Evolutionary conservation across 2,329 filamentous ascomycete genomes (phyloP).

Genomic region (Sarocladium oryzae): DNA sequence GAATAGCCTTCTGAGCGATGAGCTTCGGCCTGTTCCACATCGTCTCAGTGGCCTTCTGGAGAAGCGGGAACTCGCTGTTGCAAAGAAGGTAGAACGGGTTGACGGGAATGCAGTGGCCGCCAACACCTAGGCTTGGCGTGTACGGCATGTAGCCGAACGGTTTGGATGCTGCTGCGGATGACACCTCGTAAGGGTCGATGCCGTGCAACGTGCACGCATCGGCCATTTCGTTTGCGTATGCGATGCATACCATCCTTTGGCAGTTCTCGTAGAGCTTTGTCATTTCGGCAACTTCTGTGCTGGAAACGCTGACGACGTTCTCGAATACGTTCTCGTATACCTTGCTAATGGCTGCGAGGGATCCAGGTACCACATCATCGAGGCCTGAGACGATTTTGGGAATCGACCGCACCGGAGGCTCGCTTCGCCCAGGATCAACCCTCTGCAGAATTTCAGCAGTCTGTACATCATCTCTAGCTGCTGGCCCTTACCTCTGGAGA

Average conservation of each 20-base stretch:
- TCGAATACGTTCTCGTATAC: constrained; percentile 43
- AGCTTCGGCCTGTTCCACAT: constrained; percentile 34
- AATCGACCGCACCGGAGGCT: constrained; percentile 34
- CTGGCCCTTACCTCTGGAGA: constrained; percentile 33
- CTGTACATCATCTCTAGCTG: background rate
- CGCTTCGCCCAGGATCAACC: constrained; percentile 43
- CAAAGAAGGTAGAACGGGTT: constrained; percentile 48
- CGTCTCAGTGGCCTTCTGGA: constrained; percentile 35
- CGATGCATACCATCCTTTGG: constrained; percentile 47
- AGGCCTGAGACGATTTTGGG: constrained; percentile 49
- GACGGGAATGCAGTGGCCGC: constrained; percentile 50
- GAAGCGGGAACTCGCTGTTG: constrained; percentile 39
- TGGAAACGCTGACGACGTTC: constrained; percentile 39
- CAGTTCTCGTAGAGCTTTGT: constrained; percentile 54
- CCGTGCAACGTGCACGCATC: constrained; percentile 39
- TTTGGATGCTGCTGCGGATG: constrained; percentile 40
- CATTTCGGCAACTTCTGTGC: constrained; percentile 51
- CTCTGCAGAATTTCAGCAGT: constrained; percentile 3
- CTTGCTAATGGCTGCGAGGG: constrained; percentile 34
- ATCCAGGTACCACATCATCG: constrained; percentile 37
- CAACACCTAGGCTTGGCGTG: constrained; percentile 42
- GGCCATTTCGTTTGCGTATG: constrained; percentile 51
- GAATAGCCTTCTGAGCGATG: background rate
- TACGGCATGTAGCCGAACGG: constrained; percentile 47
- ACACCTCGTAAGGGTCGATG: constrained; percentile 47